Percentiles rank a stretch among this genome's conserved stretches.
phyloP scores from a whole-genome alignment of 2,329 filamentous ascomycete species.

The Cytospora leucostoma region DNA sequence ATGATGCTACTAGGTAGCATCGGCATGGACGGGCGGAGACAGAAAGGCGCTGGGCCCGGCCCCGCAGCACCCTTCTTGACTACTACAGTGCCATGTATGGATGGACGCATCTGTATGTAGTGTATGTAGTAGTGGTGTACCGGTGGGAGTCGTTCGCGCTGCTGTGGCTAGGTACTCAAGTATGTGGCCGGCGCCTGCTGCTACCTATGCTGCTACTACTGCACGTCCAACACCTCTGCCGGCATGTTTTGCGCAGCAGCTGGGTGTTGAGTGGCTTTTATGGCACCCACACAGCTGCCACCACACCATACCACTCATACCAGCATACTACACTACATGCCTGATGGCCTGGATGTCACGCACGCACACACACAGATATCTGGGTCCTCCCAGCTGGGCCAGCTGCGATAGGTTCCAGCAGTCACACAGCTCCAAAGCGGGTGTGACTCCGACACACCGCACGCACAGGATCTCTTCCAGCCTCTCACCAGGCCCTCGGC shows the following conservation, averaged over 20 bases:
- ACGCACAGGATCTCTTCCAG: neutral
- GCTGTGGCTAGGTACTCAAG: slow-evolving; percentile 5
- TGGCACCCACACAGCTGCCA: neutral
- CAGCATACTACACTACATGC: neutral
- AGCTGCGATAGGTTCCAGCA: slow-evolving; percentile 7
- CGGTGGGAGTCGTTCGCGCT: slow-evolving; percentile 2
- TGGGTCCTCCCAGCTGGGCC: slow-evolving; percentile 13
- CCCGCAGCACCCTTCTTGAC: slow-evolving; percentile 10
- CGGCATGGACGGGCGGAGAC: slow-evolving; percentile 12
- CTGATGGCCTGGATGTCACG: neutral
- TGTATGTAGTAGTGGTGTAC: neutral
- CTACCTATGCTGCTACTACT: neutral
- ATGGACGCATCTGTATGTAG: no score
- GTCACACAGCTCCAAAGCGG: slow-evolving; percentile 7
- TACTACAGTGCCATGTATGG: neutral
- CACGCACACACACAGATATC: neutral
- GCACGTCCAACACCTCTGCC: slow-evolving; percentile 19
- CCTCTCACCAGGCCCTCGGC: neutral
- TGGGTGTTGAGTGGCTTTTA: slow-evolving; percentile 8
- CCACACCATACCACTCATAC: no score
- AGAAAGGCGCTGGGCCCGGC: slow-evolving; percentile 5
- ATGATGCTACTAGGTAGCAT: slow-evolving; percentile 6
- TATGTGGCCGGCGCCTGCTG: slow-evolving; percentile 17
- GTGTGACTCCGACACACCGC: slow-evolving; percentile 5
- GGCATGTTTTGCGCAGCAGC: slow-evolving; percentile 23